Conservation (phyloP, 2,329 filamentous ascomycete species). For the Immersiporthe knoxdaviesiana region DNA sequence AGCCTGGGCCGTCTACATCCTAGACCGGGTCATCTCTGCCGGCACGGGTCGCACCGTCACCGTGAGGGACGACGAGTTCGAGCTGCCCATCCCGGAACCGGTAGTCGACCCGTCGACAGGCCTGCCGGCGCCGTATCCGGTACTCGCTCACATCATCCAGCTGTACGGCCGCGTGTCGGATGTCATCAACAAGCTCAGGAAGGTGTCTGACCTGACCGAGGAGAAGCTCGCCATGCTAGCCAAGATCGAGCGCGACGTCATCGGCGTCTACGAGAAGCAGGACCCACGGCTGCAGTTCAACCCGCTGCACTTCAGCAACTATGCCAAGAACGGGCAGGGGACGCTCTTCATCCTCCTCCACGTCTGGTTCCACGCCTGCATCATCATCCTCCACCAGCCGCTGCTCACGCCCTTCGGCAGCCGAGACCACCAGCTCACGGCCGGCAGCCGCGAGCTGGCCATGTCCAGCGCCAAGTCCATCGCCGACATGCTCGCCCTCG, state of each 20-base stretch:
- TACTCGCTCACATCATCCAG: constrained; percentile 81
- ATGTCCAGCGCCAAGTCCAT: constrained; percentile 93
- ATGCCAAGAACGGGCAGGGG: constrained; percentile 78
- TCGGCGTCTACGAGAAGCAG: constrained; percentile 70
- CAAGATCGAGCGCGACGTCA: constrained; percentile 81
- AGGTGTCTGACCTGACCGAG: constrained; percentile 72
- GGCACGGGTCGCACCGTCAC: constrained; percentile 85
- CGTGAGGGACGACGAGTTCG: constrained; percentile 81
- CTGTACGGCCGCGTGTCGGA: constrained; percentile 85
- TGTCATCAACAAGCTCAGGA: constrained; percentile 78
- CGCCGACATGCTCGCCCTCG: constrained; percentile 84
- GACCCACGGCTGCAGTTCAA: constrained; percentile 80
- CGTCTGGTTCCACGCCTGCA: constrained; percentile 87
- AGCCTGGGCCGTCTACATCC: constrained; percentile 87
- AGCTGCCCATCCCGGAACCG: constrained; percentile 68
- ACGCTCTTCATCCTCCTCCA: constrained; percentile 86
- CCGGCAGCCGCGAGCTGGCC: constrained; percentile 78
- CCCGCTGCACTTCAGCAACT: constrained; percentile 82
- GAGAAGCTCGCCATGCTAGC: constrained; percentile 73
- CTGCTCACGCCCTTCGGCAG: constrained; percentile 75
- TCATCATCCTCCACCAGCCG: constrained; percentile 83
- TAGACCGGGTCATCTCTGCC: constrained; percentile 85
- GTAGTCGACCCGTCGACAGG: constrained; percentile 58
- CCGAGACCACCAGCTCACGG: constrained; percentile 70
- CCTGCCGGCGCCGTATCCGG: constrained; percentile 79